Evolutionary conservation across 176 grass and related monocot species (phyloP).

Genomic region (Bolboschoenus planiculmis): DNA sequence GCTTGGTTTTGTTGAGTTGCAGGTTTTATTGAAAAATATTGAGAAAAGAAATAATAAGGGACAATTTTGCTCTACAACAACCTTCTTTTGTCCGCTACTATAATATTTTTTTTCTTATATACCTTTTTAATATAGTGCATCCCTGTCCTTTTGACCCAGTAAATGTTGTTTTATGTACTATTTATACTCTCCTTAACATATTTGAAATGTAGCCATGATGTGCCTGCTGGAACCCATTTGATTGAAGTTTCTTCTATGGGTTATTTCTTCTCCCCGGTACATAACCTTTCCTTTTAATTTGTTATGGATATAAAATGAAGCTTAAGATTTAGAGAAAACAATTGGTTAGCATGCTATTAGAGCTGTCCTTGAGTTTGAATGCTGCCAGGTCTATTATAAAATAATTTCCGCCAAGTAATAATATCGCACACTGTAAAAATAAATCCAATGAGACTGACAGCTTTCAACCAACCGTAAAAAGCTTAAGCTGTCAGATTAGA

Average conservation of each 20-base stretch:
- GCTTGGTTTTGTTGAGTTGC: background rate
- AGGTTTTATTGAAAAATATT: conserved; percentile 1
- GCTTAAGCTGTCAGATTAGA: background rate
- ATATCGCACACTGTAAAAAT: background rate
- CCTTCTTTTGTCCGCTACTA: background rate
- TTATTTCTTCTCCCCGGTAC: conserved; percentile 97
- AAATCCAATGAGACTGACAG: background rate
- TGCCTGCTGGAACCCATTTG: conserved; percentile 92
- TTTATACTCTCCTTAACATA: conserved; percentile 42
- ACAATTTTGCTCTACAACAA: background rate
- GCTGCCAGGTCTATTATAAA: background rate
- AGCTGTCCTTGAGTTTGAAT: background rate
- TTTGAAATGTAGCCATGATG: conserved; percentile 57
- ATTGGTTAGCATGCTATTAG: background rate
- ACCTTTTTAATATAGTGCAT: background rate
- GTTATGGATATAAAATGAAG: background rate
- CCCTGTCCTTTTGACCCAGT: background rate
- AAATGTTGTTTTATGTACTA: background rate
- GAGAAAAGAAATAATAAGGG: background rate
- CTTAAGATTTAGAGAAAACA: background rate
- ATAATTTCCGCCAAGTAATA: background rate
- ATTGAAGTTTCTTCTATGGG: conserved; percentile 78
- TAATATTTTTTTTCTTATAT: background rate
- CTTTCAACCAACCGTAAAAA: background rate
- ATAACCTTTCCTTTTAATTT: conserved; percentile 17